Base-by-base conservation (phyloP, 176 grass and related monocot species). In the Zoysia japonica region DNA sequence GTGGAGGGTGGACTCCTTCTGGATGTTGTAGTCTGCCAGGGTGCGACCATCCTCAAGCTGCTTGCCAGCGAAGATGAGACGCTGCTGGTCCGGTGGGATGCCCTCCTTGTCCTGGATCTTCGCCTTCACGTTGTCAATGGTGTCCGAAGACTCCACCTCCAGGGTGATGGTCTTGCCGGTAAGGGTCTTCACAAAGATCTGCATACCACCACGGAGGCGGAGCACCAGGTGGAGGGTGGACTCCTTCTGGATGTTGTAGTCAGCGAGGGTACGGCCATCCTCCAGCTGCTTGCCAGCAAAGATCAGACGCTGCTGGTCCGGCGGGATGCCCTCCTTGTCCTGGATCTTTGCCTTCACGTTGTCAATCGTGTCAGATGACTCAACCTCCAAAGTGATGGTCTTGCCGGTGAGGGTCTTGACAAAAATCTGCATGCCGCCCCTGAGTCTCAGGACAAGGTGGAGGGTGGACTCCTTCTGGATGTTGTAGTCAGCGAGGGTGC, bases 31-130 rank as follows among this genome's bases (percentile, higher is more conserved):
- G 11, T 90, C 91, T 0, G 91, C 91, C 0, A 93, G 56, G 11
- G 91, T 93, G 46, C 91, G 85, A 0, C 89, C 93, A 0, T 96
- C 93, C 61, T 96, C 93, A 0, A 96, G 75, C 73, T 96, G 93
- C 87, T 96, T 96, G 2, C 90, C 93, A 0, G 93, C 90, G 0
- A 96, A 96, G 54, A 96, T 96, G 6, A 96, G 67, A 2, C 90
- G 45, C 75, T 92, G 90, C 90, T 96, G 88, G 77, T 96, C 83
- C 0, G 93, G 93, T 0, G 93, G 93, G 1, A 96, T 96, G 2
- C 93, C 93, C 80, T 96, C 93, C 85, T 96, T 96, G 59, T 96
- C 90, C 63, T 92, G 93, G 19, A 96, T 96, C 80, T 96, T 96
- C 0, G 93, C 93, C 60, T 97, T 97, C 0, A 97, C 93, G 0